Evolutionary conservation across 2,329 filamentous ascomycete genomes (phyloP), one percentile per base, ranked within the genome.

Genomic region (Trichoderma afroharzianum): DNA sequence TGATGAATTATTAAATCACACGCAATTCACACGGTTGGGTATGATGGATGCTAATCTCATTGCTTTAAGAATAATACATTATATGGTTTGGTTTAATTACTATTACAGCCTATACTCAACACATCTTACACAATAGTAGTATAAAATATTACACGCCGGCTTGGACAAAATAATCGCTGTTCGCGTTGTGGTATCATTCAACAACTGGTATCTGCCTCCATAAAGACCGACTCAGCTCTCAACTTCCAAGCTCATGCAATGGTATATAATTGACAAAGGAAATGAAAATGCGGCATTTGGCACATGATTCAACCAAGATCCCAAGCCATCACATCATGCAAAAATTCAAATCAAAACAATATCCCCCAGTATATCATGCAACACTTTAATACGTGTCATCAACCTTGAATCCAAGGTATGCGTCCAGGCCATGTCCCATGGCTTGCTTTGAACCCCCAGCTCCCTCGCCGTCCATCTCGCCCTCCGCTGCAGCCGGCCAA

Each of bases 381-480:
- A 55, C 32, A n/a, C 32, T 57, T 57, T 18, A 70, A 33, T 70
- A 70, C 55, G 47, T 30, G 33, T 70, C 61, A 57, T 70, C 68
- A 43, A 70, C 24, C 11, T 30, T 63, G 50, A 55, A 70, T n/a
- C 59, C 68, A 32, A 63, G 68, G 53, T 61, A 71, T 59, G 59
- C 68, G 18, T 64, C 61, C 21, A 59, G 53, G 21, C 68, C 68
- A 59, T 58, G 61, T 14, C 33, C 53, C 62, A 89, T 86, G 12
- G 84, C 84, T 3, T 58, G 70, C 47, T 71, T 71, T 24, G 63
- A 39, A 6, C 26, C 43, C 47, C 62, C 66, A 68, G 82, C 79
- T n/a, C 80, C 82, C 55, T 47, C 33, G 11, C 24, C 39, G 26
- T 59, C 32, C 5, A 11, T 33, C 50, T 71, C 53, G 14, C 18